Percentiles rank a stretch among this genome's conserved stretches.
These are phyloP conservation scores for Alternaria ventricosa DNA, from an alignment of 2,329 filamentous ascomycete genomes.

Conservation along the genomic window DNA sequence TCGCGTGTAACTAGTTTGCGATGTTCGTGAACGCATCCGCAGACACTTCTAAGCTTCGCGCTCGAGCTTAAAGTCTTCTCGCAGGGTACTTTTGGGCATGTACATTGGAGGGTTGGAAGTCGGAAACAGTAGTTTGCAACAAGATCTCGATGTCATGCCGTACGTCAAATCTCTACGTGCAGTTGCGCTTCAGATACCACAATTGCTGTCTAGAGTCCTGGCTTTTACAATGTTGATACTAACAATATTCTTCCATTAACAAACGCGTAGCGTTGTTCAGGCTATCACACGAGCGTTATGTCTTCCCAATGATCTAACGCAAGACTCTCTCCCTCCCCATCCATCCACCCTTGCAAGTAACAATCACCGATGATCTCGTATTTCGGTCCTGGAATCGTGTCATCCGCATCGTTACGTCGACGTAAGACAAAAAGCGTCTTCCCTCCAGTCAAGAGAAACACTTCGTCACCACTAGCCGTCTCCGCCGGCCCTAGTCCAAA, in stretches of 20 bases:
- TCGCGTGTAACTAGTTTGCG: no score
- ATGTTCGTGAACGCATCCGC: no score
- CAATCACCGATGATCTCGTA: constrained; percentile 4
- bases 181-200: no score
- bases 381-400: not conserved
- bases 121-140: no score
- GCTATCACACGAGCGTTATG: not conserved
- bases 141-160: not conserved
- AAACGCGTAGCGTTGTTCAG: not conserved
- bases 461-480: constrained; percentile 6
- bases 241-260: no score
- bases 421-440: constrained; percentile 18
- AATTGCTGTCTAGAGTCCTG: no score
- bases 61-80: no score
- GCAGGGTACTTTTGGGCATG: no score
- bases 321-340: not conserved
- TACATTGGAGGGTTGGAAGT: no score
- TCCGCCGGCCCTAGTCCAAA: constrained; percentile 15
- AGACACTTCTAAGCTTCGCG: no score
- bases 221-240: no score
- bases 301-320: not conserved
- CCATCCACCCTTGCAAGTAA: not conserved
- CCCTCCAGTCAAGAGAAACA: constrained; percentile 16
- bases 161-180: no score
- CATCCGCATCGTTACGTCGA: not conserved